Base-by-base conservation (phyloP, 1,139 yeast species). In the Meyerozyma athensensis region DNA sequence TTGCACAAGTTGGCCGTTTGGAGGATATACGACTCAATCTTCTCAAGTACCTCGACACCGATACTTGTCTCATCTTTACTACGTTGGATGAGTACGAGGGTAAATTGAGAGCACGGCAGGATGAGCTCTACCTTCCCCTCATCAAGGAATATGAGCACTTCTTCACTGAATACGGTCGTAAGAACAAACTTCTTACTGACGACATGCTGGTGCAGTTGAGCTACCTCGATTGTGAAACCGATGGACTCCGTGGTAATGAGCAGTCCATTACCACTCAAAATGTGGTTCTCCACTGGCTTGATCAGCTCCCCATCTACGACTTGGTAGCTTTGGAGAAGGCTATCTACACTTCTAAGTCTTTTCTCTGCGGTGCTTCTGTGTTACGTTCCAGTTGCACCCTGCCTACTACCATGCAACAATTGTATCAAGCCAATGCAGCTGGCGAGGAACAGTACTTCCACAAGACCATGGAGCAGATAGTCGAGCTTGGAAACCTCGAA, bases 311-410 rank as follows among this genome's bases (percentile, higher is more conserved):
- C 34, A 61, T 74, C 31, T 89, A 86, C 80, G 86, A 89, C 49
- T 66, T 90, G 43, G 90, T 89, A 6, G 92, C 96, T 0, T 71
- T 92, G 47, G 99, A 92, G 59, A 82, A 87, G 51, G 83, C 96
- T 13, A 84, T 92, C 6, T 68, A 89, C 41, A 78, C 89, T 1
- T 79, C 95, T 7, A 89, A 90, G 61, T 87, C 96, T 2, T 81
- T 92, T 54, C 74, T 92, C 37, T 77, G 89, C 52, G 96, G 95
- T n/a, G 68, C 64, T 4, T 50, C 68, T 3, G 49, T 70, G 39
- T 52, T 70, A 43, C 56, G 76, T 43, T 66, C 74, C 16, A 66
- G 61, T 47, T 59, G 59, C 17, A 44, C 59, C 6, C 59, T 63
- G 41, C 42, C 50, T 2, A 39, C 43, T 8, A 40, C 44, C 26